Percentiles rank a stretch among this genome's conserved stretches.
These are phyloP conservation scores for Piedraia hortae DNA, from an alignment of 2,329 filamentous ascomycete species.

Conservation along the genomic window DNA sequence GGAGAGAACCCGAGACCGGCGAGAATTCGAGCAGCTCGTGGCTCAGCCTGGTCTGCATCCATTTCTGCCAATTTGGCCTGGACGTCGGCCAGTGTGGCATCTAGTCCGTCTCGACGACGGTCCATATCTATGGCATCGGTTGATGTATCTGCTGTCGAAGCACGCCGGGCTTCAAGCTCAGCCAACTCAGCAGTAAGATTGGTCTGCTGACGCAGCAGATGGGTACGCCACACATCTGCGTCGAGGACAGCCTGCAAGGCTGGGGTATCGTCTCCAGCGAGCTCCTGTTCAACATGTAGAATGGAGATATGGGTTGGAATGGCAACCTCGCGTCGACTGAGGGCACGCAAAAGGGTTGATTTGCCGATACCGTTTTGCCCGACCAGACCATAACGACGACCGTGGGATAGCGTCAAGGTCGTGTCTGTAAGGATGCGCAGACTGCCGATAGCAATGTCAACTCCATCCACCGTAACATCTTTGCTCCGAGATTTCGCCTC, in stretches of 20 bases:
- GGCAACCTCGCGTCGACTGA: conserved; percentile 76
- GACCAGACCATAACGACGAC: conserved; percentile 83
- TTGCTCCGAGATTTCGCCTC: conserved; percentile 59
- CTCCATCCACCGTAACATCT: conserved; percentile 91
- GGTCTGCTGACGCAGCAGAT: conserved; percentile 66
- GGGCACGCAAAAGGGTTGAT: conserved; percentile 66
- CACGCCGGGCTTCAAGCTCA: conserved; percentile 49
- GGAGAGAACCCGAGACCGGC: conserved; percentile 90
- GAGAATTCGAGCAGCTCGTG: conserved; percentile 80
- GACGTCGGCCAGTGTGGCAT: conserved; percentile 72
- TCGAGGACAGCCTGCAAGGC: conserved; percentile 87
- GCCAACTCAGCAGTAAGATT: conserved; percentile 55
- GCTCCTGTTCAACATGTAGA: conserved; percentile 96
- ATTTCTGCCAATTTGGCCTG: conserved; percentile 85
- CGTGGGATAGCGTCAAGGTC: conserved; percentile 67
- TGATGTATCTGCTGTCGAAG: conserved; percentile 69
- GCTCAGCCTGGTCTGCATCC: conserved; percentile 96
- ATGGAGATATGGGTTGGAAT: conserved; percentile 97
- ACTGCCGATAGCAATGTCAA: conserved; percentile 80
- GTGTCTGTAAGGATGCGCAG: conserved; percentile 76
- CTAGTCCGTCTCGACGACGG: conserved; percentile 64
- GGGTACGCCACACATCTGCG: conserved; percentile 95
- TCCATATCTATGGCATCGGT: conserved; percentile 67
- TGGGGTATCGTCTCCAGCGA: conserved; percentile 81
- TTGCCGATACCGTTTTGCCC: conserved; percentile 92